These are phyloP conservation scores for Lathyrus tuberosus DNA, from an alignment of 306 rosid species.

Conservation along the genomic window DNA sequence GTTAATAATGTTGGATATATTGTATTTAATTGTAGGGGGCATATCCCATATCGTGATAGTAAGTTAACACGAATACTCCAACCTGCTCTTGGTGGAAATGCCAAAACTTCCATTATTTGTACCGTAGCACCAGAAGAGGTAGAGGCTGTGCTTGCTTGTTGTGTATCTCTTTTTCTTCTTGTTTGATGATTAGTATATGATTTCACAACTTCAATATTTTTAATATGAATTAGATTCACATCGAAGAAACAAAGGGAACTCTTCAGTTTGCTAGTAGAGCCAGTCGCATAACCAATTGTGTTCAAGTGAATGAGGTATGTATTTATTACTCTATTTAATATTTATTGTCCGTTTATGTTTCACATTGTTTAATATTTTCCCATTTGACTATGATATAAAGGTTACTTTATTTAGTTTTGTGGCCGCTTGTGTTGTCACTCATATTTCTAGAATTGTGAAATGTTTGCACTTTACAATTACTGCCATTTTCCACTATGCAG, in stretches of 20 bases:
- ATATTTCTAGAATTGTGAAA: too few species aligned
- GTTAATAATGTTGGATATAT: slow-evolving; percentile 30
- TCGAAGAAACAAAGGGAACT: slow-evolving; percentile 97
- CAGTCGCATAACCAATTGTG: slow-evolving; percentile 91
- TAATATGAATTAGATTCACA: slow-evolving; percentile 60
- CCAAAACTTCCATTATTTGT: slow-evolving; percentile 95
- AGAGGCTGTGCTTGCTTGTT: slow-evolving; percentile 19
- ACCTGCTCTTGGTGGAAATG: slow-evolving; percentile 99
- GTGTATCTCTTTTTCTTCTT: neutral
- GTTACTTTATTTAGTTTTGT: too few species aligned
- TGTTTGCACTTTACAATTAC: too few species aligned
- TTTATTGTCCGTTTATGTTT: neutral
- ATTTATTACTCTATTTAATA: slow-evolving; percentile 16
- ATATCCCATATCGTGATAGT: slow-evolving; percentile 95
- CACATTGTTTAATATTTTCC: neutral
- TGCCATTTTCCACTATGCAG: too few species aligned
- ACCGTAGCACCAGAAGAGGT: slow-evolving; percentile 99
- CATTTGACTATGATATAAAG: neutral
- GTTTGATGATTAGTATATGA: neutral
- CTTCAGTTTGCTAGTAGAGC: slow-evolving; percentile 99
- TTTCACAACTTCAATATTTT: slow-evolving; percentile 25
- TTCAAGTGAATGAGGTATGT: slow-evolving; percentile 90
- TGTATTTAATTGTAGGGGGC: slow-evolving; percentile 60
- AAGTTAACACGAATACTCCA: slow-evolving; percentile 97
- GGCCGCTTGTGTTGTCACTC: too few species aligned